A percentile compares a stretch with the other conserved stretches of the same genome.
These are phyloP conservation scores for Cyclotella choctawhatcheeana DNA, from an alignment of 108 stramenopile genomes.

Conservation along the genomic window DNA sequence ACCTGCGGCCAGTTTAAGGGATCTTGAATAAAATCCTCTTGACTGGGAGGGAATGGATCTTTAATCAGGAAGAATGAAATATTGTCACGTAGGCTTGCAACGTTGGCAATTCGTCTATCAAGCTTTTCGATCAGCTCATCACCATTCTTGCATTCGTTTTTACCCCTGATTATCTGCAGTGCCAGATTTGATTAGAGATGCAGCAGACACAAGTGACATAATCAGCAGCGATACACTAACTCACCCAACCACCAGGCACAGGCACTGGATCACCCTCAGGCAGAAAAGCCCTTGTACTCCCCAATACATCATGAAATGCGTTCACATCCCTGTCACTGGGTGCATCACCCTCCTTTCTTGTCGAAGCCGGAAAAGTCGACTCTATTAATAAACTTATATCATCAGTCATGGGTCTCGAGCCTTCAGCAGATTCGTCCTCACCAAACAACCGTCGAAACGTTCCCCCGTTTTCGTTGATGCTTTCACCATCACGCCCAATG, in stretches of 20 bases:
- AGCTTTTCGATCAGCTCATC: slow-evolving; percentile 71
- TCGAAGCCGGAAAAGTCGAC: slow-evolving; percentile 72
- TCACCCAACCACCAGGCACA: slow-evolving; percentile 64
- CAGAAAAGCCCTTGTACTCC: slow-evolving; percentile 55
- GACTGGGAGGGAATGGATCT: slow-evolving; percentile 60
- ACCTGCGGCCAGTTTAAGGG: slow-evolving; percentile 52
- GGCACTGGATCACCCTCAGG: slow-evolving; percentile 55
- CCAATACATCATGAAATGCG: slow-evolving; percentile 62
- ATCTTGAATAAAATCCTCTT: slow-evolving; percentile 42
- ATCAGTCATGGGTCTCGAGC: slow-evolving; percentile 20
- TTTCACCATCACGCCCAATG: slow-evolving; percentile 31
- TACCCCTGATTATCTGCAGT: slow-evolving; percentile 72
- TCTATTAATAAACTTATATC: slow-evolving; percentile 46
- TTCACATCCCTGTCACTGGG: slow-evolving; percentile 59
- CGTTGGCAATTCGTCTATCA: slow-evolving; percentile 61
- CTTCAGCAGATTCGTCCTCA: slow-evolving; percentile 11
- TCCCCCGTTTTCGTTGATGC: slow-evolving; percentile 30
- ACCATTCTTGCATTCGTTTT: slow-evolving; percentile 58
- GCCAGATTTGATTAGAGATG: slow-evolving; percentile 7
- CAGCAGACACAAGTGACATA: not conserved
- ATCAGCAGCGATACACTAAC: not conserved
- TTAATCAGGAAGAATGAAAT: slow-evolving; percentile 60
- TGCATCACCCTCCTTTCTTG: slow-evolving; percentile 61
- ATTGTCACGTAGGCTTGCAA: slow-evolving; percentile 54
- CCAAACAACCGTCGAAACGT: slow-evolving; percentile 40